Evolutionary conservation across 192 early-diverging fungal species (phyloP).

Genomic region (Rhizophagus sp.): DNA sequence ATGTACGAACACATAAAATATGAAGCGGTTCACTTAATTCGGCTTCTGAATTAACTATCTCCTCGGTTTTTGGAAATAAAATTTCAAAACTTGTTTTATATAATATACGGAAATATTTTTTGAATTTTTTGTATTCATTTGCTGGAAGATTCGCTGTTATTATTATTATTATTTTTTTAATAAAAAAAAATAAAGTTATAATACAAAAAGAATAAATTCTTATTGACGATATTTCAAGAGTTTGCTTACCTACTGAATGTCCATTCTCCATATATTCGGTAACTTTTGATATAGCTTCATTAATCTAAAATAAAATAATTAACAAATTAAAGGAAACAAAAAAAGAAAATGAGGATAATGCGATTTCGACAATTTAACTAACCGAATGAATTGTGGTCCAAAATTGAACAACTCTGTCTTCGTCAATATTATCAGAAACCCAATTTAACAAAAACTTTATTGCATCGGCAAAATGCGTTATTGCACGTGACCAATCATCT

Average conservation of each 20-base stretch:
- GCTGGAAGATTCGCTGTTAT: neutral
- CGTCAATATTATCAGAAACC: constrained; percentile 5
- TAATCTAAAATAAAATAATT: neutral
- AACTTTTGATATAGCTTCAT: constrained; percentile 3
- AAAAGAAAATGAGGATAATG: too few relatives aligned
- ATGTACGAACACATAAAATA: constrained; percentile 7
- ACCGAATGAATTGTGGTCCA: constrained; percentile 26
- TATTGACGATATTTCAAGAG: neutral
- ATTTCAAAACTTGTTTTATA: constrained; percentile 5
- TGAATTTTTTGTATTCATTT: constrained; percentile 8
- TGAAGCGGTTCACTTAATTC: constrained; percentile 1
- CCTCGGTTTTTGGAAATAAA: neutral
- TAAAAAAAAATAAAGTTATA: neutral
- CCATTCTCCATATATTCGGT: neutral
- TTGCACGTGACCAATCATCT: constrained; percentile 22
- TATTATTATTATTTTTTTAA: neutral
- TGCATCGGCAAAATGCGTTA: constrained; percentile 6
- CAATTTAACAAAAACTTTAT: constrained; percentile 14
- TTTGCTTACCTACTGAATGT: neutral
- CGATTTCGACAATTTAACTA: neutral
- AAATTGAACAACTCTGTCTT: constrained; percentile 26
- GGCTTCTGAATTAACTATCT: neutral
- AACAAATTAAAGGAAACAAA: neutral
- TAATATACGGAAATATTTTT: constrained; percentile 5
- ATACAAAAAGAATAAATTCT: neutral